Percentiles rank a stretch among this genome's conserved stretches.
Evolutionary conservation across 495 filamentous ascomycete species (phyloP).

Genomic region (Xylaria telfairii): DNA sequence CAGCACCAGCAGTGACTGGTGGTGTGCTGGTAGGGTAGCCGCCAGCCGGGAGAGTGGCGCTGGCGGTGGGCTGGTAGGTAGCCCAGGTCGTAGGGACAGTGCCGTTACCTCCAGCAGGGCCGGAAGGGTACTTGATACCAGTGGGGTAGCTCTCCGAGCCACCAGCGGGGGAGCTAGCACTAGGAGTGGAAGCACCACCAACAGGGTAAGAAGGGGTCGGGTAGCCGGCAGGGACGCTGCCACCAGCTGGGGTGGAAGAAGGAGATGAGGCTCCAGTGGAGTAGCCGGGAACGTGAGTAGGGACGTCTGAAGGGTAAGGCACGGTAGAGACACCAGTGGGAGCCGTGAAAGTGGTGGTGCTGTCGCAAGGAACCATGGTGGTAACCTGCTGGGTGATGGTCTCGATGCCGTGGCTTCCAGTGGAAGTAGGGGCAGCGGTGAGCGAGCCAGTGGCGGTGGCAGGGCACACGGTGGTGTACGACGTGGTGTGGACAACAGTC

Average conservation of each 20-base stretch:
- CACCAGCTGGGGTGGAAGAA: slow-evolving; percentile 26
- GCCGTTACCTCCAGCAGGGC: slow-evolving; percentile 22
- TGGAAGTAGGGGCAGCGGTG: slow-evolving; percentile 34
- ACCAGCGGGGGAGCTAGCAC: slow-evolving; percentile 19
- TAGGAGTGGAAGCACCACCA: slow-evolving; percentile 11
- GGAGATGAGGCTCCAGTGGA: slow-evolving; percentile 24
- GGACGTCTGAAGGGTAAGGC: slow-evolving; percentile 33
- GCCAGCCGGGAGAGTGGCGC: slow-evolving; percentile 2
- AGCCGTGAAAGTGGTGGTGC: slow-evolving; percentile 37
- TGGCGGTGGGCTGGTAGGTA: slow-evolving; percentile 31
- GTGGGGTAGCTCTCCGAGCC: slow-evolving; percentile 17
- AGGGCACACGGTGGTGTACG: slow-evolving; percentile 43
- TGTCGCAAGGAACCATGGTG: slow-evolving; percentile 39
- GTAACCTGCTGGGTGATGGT: slow-evolving; percentile 39
- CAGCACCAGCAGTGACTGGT: slow-evolving; percentile 35
- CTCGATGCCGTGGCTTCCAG: slow-evolving; percentile 28
- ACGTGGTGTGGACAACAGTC: slow-evolving; percentile 37
- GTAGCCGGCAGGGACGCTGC: slow-evolving; percentile 6
- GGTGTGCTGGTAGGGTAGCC: slow-evolving; percentile 32
- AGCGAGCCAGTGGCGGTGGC: slow-evolving; percentile 36
- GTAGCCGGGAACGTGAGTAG: slow-evolving; percentile 21
- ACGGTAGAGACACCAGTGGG: slow-evolving; percentile 36
- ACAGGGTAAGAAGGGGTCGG: slow-evolving; percentile 20
- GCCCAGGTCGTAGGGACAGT: slow-evolving; percentile 26
- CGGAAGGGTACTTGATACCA: slow-evolving; percentile 25